Evolutionary conservation across 768 basidiomycete genomes (phyloP).

Genomic region (Russula emetica): DNA sequence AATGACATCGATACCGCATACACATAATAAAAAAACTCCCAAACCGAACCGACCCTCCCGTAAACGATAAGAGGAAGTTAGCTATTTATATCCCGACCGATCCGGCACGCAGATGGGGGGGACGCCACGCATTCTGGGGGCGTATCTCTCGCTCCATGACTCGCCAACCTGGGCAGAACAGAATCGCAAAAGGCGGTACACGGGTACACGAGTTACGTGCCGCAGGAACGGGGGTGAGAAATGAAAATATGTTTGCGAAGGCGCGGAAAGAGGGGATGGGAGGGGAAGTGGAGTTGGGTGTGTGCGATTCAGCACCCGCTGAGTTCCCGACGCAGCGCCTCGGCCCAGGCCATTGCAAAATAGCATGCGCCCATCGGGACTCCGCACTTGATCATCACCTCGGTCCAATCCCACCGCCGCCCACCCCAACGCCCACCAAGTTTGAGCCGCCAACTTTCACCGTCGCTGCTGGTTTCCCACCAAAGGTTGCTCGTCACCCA

Average conservation of each 20-base stretch:
- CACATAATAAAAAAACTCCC: background rate
- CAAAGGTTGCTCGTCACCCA: conserved; percentile 92
- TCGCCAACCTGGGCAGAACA: background rate
- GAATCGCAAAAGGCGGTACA: background rate
- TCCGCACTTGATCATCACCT: conserved; percentile 63
- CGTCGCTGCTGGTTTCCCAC: conserved; percentile 24
- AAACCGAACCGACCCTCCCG: background rate
- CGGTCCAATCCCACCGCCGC: conserved; percentile 77
- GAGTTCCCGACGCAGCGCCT: conserved; percentile 41
- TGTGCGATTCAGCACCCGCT: conserved; percentile 27
- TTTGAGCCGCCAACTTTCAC: conserved; percentile 25
- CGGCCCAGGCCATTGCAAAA: conserved; percentile 74
- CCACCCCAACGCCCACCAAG: conserved; percentile 46
- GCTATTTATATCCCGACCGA: background rate
- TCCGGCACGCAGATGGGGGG: background rate
- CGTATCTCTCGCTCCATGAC: background rate
- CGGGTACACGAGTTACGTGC: background rate
- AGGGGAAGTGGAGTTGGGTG: no score
- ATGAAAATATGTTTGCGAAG: background rate
- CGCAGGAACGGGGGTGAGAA: conserved; percentile 16
- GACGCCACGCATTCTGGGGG: background rate
- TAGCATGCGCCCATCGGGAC: conserved; percentile 73
- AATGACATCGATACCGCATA: background rate
- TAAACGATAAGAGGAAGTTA: background rate
- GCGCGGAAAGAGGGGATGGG: background rate